These are phyloP conservation scores for Polyplosphaeria fusca DNA, from an alignment of 495 filamentous ascomycete species.

Conservation along the genomic window DNA sequence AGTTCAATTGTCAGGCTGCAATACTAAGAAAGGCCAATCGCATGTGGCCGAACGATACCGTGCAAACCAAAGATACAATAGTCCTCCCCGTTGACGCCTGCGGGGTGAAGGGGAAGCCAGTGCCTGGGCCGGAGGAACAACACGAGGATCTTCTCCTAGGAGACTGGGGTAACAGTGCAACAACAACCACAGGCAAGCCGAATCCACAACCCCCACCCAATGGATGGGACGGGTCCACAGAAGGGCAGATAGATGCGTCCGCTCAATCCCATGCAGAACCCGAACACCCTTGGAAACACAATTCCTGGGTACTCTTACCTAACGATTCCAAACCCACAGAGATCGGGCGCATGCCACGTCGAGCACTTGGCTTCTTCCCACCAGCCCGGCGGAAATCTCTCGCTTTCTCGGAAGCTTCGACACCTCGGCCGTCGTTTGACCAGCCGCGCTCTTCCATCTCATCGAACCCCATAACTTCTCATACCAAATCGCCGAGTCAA, in stretches of 20 bases:
- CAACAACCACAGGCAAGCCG: slow-evolving; percentile 6
- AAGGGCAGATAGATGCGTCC: slow-evolving; percentile 21
- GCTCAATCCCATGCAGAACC: slow-evolving; percentile 27
- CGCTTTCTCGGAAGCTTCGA: slow-evolving; percentile 47
- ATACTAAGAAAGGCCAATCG: slow-evolving; percentile 83
- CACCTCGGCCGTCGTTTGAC: slow-evolving; percentile 41
- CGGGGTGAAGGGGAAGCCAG: slow-evolving; percentile 68
- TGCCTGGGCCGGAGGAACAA: slow-evolving; percentile 31
- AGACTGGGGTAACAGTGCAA: slow-evolving; percentile 28
- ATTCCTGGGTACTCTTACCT: slow-evolving; percentile 79
- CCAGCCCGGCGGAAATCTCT: slow-evolving; percentile 79
- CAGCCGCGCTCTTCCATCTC: slow-evolving; percentile 43
- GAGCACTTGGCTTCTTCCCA: slow-evolving; percentile 85
- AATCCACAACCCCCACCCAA: slow-evolving; percentile 28
- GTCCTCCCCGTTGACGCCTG: slow-evolving; percentile 89
- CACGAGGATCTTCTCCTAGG: slow-evolving; percentile 42
- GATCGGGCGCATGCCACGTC: slow-evolving; percentile 79
- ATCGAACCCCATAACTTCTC: slow-evolving; percentile 36
- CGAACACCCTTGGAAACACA: slow-evolving; percentile 70
- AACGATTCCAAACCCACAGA: slow-evolving; percentile 67
- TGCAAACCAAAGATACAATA: slow-evolving; percentile 76
- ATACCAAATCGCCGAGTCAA: slow-evolving; percentile 24
- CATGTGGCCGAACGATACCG: slow-evolving; percentile 87
- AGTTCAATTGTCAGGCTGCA: slow-evolving; percentile 77
- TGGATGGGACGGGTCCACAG: slow-evolving; percentile 29